These are phyloP conservation scores for Yarrowia sp. DNA, from an alignment of 805 yeast genomes.

Conservation along the genomic window DNA sequence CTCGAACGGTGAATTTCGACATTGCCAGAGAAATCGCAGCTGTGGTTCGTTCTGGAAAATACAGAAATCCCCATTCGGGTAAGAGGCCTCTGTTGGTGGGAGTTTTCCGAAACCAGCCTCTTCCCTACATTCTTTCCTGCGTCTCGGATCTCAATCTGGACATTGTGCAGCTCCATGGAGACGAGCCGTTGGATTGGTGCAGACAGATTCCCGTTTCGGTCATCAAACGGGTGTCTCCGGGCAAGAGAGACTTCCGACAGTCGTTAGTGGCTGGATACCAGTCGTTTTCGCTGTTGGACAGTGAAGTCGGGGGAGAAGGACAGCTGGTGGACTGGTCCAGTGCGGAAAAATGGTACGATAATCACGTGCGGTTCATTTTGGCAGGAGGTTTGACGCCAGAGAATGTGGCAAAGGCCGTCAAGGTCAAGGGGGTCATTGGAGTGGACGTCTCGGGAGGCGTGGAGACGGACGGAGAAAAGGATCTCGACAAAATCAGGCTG, in stretches of 20 bases:
- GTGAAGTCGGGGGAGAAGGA: constrained; percentile 94
- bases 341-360: constrained; percentile 50
- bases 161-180: constrained; percentile 88
- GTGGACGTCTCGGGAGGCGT: constrained; percentile 97
- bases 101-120: constrained; percentile 83
- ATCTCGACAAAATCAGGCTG: constrained; percentile 61
- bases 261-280: constrained; percentile 53
- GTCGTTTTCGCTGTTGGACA: constrained; percentile 72
- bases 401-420: constrained; percentile 66
- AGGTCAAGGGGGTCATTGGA: constrained; percentile 70
- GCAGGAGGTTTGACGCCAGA: constrained; percentile 91
- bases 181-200: constrained; percentile 61
- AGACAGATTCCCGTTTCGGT: constrained; percentile 59
- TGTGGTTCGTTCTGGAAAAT: constrained; percentile 44
- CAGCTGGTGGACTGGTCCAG: constrained; percentile 73
- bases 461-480: constrained; percentile 80
- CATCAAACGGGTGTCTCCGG: constrained; percentile 74
- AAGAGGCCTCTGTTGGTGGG: constrained; percentile 81
- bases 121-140: constrained; percentile 62
- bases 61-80: constrained; percentile 15
- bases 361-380: constrained; percentile 59
- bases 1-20: constrained; percentile 65
- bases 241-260: constrained; percentile 51
- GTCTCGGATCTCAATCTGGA: constrained; percentile 62
- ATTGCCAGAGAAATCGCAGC: constrained; percentile 58